Base-by-base conservation (phyloP, 208 protist genomes). In the Trypanosoma mega region DNA sequence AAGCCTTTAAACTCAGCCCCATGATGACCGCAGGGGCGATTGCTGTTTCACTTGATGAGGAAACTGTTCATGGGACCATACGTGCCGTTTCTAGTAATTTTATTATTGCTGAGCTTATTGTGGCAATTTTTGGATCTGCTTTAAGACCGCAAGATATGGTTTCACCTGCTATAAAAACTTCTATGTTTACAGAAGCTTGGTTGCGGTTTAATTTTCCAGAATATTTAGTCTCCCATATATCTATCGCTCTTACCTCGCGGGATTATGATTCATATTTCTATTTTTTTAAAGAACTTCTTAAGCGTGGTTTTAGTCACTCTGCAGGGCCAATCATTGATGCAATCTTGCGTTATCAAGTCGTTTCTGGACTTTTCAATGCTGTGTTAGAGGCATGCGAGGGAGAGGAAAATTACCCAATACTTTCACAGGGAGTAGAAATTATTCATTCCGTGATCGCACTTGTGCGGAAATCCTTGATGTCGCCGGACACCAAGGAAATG, bases 271-370 rank as follows among this genome's bases (percentile, higher is more conserved):
- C 78, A 46, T 87, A 86, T 69, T 91, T 87, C 50, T 79, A 82
- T 63, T 83, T 91, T 45, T 67, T 81, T 23, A 73, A 77, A 39
- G 84, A 85, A 57, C 33, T 91, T 39, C 52, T 91, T 37, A 85
- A 86, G 49, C 80, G 75, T 49, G 84, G 84, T 12, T 80, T 78
- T 57, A 86, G 75, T 53, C 78, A 87, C 63, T 80, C 71, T 48
- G 78, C 84, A 26, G 84, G 84, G 1, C 84, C 84, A 1, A 43
- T 91, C 6, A 78, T 82, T 12, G 84, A 91, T 47, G 74, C 75
- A 9, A 51, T 91, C n/a, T 66, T 91, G 2, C 39, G 60, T 0
- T 67, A 79, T 50, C 61, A 74, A n/a, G 58, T 80, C 9, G 51
- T 83, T 11, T 61, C 63, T 0, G 33, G 44, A 9, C 63, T 78